Evolutionary conservation across 495 filamentous ascomycete species (phyloP).

Genomic region (Penicillium subrubescens): DNA sequence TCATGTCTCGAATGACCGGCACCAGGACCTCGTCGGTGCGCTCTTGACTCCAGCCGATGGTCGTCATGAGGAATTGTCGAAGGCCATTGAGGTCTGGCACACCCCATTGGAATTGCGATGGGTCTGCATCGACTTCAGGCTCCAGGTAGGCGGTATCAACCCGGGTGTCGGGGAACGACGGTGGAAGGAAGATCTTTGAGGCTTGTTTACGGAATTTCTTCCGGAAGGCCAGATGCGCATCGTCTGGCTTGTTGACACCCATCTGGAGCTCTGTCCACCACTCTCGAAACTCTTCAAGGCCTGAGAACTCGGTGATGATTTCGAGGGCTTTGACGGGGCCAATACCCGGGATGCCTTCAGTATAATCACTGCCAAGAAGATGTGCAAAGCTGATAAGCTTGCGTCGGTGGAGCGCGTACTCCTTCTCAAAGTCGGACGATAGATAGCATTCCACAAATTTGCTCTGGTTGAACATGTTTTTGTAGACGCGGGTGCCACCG

Average conservation of each 20-base stretch:
- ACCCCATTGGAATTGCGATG: constrained; percentile 88
- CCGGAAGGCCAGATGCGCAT: constrained; percentile 61
- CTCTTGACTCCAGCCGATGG: constrained; percentile 89
- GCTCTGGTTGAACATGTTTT: constrained; percentile 98
- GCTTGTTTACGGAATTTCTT: constrained; percentile 82
- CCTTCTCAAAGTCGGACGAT: constrained; percentile 80
- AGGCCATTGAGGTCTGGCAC: constrained; percentile 88
- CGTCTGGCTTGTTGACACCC: constrained; percentile 39
- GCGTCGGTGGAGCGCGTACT: constrained; percentile 77
- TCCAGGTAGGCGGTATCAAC: constrained; percentile 81
- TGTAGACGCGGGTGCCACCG: constrained; percentile 93
- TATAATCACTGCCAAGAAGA: constrained; percentile 90
- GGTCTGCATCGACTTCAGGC: constrained; percentile 79
- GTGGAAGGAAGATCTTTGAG: constrained; percentile 81
- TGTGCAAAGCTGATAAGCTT: constrained; percentile 88
- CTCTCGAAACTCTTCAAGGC: constrained; percentile 68
- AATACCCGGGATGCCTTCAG: constrained; percentile 84
- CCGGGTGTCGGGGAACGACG: constrained; percentile 70
- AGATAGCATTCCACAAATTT: constrained; percentile 98
- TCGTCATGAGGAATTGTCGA: constrained; percentile 85
- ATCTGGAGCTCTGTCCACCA: constrained; percentile 86
- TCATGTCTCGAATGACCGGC: constrained; percentile 94
- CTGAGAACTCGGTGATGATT: constrained; percentile 84
- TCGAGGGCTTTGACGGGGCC: constrained; percentile 93
- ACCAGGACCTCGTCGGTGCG: constrained; percentile 93